phyloP scores from a whole-genome alignment of 2,329 filamentous ascomycete species.

The Epicoccum sorghinum region DNA sequence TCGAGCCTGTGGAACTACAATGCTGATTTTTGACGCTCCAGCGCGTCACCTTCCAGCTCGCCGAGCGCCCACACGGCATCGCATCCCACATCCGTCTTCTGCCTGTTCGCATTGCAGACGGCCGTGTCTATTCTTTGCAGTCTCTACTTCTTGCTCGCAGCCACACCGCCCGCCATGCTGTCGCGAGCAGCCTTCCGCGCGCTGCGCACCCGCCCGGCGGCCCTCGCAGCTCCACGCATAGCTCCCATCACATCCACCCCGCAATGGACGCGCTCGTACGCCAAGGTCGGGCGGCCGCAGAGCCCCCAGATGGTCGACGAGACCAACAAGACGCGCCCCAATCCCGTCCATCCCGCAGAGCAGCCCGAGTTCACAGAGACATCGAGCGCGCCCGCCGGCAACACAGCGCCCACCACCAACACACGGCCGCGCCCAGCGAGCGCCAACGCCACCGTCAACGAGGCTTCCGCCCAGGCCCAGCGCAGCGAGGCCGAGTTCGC shows the following conservation, averaged over 20 bases:
- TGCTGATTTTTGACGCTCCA: neutral
- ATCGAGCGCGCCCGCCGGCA: conserved; percentile 21
- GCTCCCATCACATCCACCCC: neutral
- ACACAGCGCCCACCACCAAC: conserved; percentile 25
- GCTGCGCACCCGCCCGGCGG: conserved; percentile 37
- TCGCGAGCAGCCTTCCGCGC: conserved; percentile 43
- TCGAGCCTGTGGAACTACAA: neutral
- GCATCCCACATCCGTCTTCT: neutral
- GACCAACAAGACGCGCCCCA: conserved; percentile 29
- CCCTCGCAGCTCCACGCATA: neutral
- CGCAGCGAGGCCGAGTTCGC: conserved; percentile 44
- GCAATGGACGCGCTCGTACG: conserved; percentile 32
- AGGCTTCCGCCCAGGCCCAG: conserved; percentile 26
- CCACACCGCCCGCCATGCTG: conserved; percentile 36
- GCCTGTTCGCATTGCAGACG: neutral
- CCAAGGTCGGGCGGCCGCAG: conserved; percentile 17
- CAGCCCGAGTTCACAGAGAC: conserved; percentile 44
- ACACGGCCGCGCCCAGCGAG: conserved; percentile 26
- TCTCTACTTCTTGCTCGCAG: neutral
- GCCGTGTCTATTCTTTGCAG: neutral
- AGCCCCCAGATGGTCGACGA: conserved; percentile 37
- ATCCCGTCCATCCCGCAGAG: conserved; percentile 39
- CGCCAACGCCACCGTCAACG: conserved; percentile 21
- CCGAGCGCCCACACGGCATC: neutral
- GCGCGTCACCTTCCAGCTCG: neutral